Evolutionary conservation across 2,329 filamentous ascomycete species (phyloP), one percentile per base, ranked within the genome.

Genomic region (Ascochyta rabiei): DNA sequence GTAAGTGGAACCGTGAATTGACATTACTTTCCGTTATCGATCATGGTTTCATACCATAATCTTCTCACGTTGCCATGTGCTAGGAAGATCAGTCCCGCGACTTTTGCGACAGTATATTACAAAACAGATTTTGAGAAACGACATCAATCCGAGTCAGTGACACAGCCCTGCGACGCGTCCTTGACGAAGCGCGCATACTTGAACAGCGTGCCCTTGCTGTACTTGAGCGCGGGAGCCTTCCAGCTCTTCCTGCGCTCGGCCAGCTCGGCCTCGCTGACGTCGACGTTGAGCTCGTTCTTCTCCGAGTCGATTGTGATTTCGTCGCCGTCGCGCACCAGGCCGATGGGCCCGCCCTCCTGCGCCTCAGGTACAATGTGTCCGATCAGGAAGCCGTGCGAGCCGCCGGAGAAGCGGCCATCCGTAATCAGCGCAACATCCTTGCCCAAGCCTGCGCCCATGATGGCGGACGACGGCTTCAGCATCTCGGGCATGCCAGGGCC

Each of bases 281-380:
- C 79, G 4, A 91, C 79, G 62, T 84, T 91, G 75, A 82, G 84
- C 45, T 81, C 82, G 39, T 84, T 84, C 71, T 86, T 85, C 74
- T 93, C 89, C 0, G 91, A 89, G 68, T 96, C 90, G 56, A 96
- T 96, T 43, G 87, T 85, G 63, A 96, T 89, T 53, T 82, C 82
- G 72, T 96, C 91, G 23, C 91, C 91, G 63, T 96, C 88, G 64
- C 84, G 75, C n/a, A 95, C 89, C 10, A 96, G 82, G 13, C 85
- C 91, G 59, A 96, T 95, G 2, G 91, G 91, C 0, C 91, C 91
- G 44, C 91, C 91, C 62, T 90, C 89, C 71, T 90, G 88, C 8
- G 91, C 91, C 78, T 96, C 91, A 23, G 91, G 91, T 35, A 93
- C 90, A 59, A 96, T 89, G 76, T 95, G 90, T 1, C 90, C 90